Evolutionary conservation across 371 early-diverging fungal genomes (phyloP).

Genomic region (Mortierella sp.): DNA sequence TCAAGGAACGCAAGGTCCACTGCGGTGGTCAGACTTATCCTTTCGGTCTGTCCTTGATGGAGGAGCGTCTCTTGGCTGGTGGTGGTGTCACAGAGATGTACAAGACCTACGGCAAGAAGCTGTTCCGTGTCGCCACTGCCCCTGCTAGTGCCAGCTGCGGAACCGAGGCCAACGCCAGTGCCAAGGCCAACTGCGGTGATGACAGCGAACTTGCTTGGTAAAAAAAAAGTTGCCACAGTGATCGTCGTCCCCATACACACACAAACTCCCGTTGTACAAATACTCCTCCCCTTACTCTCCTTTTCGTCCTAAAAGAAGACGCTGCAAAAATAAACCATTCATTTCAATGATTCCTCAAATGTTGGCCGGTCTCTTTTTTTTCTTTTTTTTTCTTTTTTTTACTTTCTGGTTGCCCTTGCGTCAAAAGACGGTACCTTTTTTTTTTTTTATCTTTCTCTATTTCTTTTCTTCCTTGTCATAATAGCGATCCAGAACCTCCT

Average conservation of each 20-base stretch:
- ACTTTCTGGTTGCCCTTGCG: too few species aligned
- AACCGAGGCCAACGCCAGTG: slow-evolving; percentile 19
- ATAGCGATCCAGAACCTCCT: slow-evolving; percentile 57
- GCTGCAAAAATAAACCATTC: too few species aligned
- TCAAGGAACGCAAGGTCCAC: slow-evolving; percentile 68
- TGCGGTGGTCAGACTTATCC: slow-evolving; percentile 60
- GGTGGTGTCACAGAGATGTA: slow-evolving; percentile 84
- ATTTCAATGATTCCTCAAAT: too few species aligned
- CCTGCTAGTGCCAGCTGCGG: slow-evolving; percentile 36
- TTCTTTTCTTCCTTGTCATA: slow-evolving; percentile 40
- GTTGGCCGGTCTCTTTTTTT: too few species aligned
- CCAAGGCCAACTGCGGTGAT: slow-evolving; percentile 43
- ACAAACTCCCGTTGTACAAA: too few species aligned
- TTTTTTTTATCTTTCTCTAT: too few species aligned
- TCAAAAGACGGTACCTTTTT: too few species aligned
- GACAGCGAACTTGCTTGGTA: slow-evolving; percentile 53
- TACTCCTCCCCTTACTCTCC: too few species aligned
- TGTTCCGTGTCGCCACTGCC: slow-evolving; percentile 76
- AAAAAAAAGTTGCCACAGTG: too few species aligned
- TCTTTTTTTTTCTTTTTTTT: too few species aligned
- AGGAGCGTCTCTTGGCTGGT: slow-evolving; percentile 78
- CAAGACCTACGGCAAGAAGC: slow-evolving; percentile 72
- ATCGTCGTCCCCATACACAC: too few species aligned
- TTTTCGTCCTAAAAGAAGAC: too few species aligned
- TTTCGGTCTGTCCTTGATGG: slow-evolving; percentile 72